A percentile compares a stretch with the other conserved stretches of the same genome.
Evolutionary conservation across 768 basidiomycete species (phyloP).

Genomic region (Lenzites betulinus): DNA sequence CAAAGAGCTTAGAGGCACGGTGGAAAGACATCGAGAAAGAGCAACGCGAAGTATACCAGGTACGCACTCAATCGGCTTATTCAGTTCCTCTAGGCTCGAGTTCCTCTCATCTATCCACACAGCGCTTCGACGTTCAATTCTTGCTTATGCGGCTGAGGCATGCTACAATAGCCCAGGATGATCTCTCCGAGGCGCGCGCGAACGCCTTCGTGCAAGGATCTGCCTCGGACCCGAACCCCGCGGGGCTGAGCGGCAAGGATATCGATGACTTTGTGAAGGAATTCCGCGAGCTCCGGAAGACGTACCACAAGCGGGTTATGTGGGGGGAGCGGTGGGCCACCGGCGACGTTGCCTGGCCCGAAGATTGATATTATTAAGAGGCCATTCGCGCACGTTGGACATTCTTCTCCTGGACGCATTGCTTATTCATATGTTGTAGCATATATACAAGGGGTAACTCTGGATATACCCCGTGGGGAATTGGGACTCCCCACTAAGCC

Average conservation of each 20-base stretch:
- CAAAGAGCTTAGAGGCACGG: constrained; percentile 73
- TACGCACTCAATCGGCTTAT: constrained; percentile 30
- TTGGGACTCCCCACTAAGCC: not conserved
- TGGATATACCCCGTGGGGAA: constrained; percentile 8
- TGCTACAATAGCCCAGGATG: constrained; percentile 88
- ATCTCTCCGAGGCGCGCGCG: constrained; percentile 82
- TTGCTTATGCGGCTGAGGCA: constrained; percentile 86
- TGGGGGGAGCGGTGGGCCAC: constrained; percentile 88
- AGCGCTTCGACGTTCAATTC: constrained; percentile 88
- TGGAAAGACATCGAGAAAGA: constrained; percentile 90
- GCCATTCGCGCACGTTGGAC: not conserved
- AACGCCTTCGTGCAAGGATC: constrained; percentile 77
- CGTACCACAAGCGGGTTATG: constrained; percentile 91
- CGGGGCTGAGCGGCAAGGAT: constrained; percentile 44
- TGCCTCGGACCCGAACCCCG: constrained; percentile 27
- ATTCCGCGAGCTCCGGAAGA: constrained; percentile 84
- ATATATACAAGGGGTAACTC: not conserved
- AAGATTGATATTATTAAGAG: constrained; percentile 43
- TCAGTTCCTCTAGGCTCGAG: not conserved
- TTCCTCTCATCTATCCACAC: not conserved
- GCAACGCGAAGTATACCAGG: constrained; percentile 89
- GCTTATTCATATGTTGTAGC: constrained; percentile 15
- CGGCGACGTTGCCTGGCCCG: constrained; percentile 85
- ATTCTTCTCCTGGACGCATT: not conserved
- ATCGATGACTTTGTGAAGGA: constrained; percentile 87